Evolutionary conservation across 768 basidiomycete species (phyloP).

Genomic region (Tricholoma terreum): DNA sequence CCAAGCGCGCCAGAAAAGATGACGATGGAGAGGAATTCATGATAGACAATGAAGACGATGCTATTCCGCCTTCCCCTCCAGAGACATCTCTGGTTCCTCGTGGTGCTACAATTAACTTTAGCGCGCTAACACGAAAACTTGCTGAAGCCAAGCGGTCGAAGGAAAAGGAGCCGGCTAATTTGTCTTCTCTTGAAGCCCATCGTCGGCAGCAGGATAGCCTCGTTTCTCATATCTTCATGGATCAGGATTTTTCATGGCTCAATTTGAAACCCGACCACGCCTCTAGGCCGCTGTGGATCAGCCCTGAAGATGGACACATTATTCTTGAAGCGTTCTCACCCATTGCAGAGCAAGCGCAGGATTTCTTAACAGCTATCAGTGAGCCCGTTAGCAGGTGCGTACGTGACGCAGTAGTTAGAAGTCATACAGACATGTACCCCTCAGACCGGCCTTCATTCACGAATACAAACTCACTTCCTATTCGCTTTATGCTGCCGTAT

Average conservation of each 20-base stretch:
- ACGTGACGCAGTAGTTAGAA: constrained; percentile 24
- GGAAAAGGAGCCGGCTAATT: constrained; percentile 41
- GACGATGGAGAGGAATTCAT: constrained; percentile 58
- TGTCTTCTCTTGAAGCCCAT: constrained; percentile 58
- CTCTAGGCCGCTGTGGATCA: constrained; percentile 94
- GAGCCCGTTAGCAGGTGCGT: constrained; percentile 97
- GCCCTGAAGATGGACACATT: constrained; percentile 86
- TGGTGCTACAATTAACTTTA: constrained; percentile 83
- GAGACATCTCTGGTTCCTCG: constrained; percentile 59
- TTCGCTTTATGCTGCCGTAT: constrained; percentile 97
- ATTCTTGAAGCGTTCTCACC: constrained; percentile 98
- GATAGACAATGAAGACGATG: constrained; percentile 56
- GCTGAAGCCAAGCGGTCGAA: constrained; percentile 56
- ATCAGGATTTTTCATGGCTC: constrained; percentile 84
- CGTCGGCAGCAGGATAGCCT: constrained; percentile 71
- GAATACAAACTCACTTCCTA: constrained; percentile 99
- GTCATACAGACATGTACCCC: constrained; percentile 19
- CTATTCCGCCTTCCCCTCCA: constrained; percentile 51
- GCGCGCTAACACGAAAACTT: constrained; percentile 76
- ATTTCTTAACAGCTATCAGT: constrained; percentile 96
- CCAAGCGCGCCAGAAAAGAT: constrained; percentile 44
- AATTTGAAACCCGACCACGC: constrained; percentile 89
- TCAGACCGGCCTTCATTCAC: constrained; percentile 94
- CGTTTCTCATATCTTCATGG: constrained; percentile 79
- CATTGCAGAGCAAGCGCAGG: constrained; percentile 96